These are phyloP conservation scores for Ceratonia siliqua DNA, from an alignment of 306 rosid genomes.

Conservation along the genomic window DNA sequence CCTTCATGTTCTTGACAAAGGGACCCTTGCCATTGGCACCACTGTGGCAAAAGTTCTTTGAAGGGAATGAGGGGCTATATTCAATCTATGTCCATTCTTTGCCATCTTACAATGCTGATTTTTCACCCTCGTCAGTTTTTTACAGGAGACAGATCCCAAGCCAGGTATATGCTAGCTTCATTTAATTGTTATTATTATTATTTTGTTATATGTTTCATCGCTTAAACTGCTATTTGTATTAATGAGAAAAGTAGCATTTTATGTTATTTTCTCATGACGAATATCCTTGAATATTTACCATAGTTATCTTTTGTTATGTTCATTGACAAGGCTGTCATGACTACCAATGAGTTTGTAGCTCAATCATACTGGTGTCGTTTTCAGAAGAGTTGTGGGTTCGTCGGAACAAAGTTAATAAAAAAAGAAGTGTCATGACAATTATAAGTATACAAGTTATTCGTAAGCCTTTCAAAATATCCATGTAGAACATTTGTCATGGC, in stretches of 20 bases:
- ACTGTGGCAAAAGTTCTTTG: conserved; percentile 66
- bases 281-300: not conserved
- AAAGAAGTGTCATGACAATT: too few relatives aligned
- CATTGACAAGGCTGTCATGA: conserved; percentile 5
- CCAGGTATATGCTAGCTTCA: conserved; percentile 58
- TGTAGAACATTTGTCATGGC: conserved; percentile 1
- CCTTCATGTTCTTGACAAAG: conserved; percentile 77
- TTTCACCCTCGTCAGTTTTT: conserved; percentile 66
- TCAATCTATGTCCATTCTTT: conserved; percentile 62
- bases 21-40: conserved; percentile 73
- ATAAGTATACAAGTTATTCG: not conserved
- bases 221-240: conserved; percentile 15
- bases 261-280: not conserved
- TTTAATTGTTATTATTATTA: not conserved
- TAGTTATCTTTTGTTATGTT: not conserved
- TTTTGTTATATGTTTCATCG: conserved; percentile 27
- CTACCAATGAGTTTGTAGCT: too few relatives aligned
- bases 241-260: not conserved
- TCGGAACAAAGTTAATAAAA: too few relatives aligned
- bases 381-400: too few relatives aligned
- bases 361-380: too few relatives aligned
- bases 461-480: not conserved
- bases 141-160: conserved; percentile 82
- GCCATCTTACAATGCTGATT: conserved; percentile 58
- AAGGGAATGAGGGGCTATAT: conserved; percentile 49